Percentiles rank a stretch among this genome's conserved stretches.
Conservation (phyloP, 202 grass and related monocot genomes). For the Dendrocalamus latiflorus region DNA sequence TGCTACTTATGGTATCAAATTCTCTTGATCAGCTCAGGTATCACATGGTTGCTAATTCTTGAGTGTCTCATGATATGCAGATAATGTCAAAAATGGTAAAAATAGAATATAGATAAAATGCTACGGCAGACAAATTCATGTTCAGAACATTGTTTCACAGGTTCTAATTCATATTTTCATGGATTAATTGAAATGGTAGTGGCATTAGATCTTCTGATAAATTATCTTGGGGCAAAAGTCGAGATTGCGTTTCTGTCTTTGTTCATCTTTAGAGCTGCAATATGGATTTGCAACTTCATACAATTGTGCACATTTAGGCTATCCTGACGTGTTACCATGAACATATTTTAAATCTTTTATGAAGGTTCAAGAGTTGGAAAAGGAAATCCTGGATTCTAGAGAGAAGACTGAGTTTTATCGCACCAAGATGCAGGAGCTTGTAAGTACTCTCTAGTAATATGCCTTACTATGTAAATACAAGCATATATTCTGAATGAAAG, state of each 20-base stretch:
- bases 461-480: too few relatives aligned
- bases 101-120: constrained; percentile 6
- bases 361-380: constrained; percentile 99
- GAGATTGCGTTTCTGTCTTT: not conserved
- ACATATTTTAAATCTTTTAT: constrained; percentile 27
- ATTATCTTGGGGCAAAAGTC: not conserved
- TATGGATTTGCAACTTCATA: constrained; percentile 11
- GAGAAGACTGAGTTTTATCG: too few relatives aligned
- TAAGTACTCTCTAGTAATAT: too few relatives aligned
- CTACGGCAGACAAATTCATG: not conserved
- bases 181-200: not conserved
- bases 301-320: not conserved
- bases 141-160: not conserved
- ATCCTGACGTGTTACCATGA: constrained; percentile 15
- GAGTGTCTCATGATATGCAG: not conserved
- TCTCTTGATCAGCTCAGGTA: not conserved
- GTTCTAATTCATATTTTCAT: constrained; percentile 8
- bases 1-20: not conserved
- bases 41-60: constrained; percentile 1
- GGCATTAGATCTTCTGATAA: not conserved
- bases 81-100: not conserved
- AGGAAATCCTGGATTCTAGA: constrained; percentile 97
- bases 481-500: too few relatives aligned
- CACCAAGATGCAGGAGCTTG: too few relatives aligned
- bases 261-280: not conserved